Conservation (phyloP, 306 rosid genomes). For the Cercis canadensis region DNA sequence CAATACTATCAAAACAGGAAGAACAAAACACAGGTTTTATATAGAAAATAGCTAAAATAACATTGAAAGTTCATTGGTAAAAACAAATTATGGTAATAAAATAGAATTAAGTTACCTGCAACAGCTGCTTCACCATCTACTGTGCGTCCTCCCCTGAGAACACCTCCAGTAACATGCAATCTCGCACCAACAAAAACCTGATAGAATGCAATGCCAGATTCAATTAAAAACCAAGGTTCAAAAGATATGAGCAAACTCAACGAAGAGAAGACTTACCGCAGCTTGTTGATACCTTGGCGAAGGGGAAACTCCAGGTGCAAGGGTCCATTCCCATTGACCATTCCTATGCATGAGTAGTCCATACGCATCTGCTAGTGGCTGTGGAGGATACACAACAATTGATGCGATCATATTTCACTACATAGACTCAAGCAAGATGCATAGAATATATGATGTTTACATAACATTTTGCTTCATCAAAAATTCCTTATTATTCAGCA, state of each 20-base stretch:
- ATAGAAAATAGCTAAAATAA: constrained; percentile 17
- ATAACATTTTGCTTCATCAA: constrained; percentile 26
- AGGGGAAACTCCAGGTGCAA: constrained; percentile 99
- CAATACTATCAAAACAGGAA: constrained; percentile 65
- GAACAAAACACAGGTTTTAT: constrained; percentile 4
- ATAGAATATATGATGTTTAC: constrained; percentile 12
- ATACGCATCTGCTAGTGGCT: constrained; percentile 96
- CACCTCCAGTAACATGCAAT: constrained; percentile 98
- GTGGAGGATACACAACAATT: constrained; percentile 38
- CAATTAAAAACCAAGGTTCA: constrained; percentile 23
- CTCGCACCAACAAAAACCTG: constrained; percentile 99
- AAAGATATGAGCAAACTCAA: constrained; percentile 25
- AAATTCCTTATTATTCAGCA: constrained; percentile 13
- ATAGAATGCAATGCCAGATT: constrained; percentile 36
- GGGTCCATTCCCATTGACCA: constrained; percentile 99
- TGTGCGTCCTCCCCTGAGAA: constrained; percentile 89
- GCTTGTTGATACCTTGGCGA: constrained; percentile 98
- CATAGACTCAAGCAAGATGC: constrained; percentile 23
- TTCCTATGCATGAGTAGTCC: constrained; percentile 98
- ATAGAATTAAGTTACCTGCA: constrained; percentile 68
- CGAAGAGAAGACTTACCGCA: constrained; percentile 66
- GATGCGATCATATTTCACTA: constrained; percentile 15
- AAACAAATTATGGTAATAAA: constrained; percentile 17
- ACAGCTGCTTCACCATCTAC: constrained; percentile 93
- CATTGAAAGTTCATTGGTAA: constrained; percentile 7